Conservation (phyloP, 345 rosid species). For the Sonneratia caseolaris region DNA sequence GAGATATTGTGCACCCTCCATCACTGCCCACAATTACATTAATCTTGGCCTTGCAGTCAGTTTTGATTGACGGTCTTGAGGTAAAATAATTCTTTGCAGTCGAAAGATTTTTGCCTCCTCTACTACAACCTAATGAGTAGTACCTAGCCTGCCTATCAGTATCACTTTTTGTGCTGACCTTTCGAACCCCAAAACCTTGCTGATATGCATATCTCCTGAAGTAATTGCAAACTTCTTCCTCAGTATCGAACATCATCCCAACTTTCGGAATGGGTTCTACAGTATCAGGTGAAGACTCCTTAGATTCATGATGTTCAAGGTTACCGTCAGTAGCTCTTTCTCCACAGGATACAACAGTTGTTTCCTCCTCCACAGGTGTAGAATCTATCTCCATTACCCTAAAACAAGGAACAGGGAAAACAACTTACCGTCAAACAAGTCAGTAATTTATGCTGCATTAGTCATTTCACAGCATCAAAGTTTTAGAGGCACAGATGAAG, state of each 20-base stretch:
- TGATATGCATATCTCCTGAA: slow-evolving; percentile 6
- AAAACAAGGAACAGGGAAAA: not conserved
- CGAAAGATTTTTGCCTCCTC: slow-evolving; percentile 4
- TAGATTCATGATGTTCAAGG: not conserved
- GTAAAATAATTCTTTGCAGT: slow-evolving; percentile 1
- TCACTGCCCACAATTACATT: slow-evolving; percentile 10
- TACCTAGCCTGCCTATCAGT: slow-evolving; percentile 10
- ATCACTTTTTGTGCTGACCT: slow-evolving; percentile 12
- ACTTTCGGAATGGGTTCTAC: slow-evolving; percentile 4
- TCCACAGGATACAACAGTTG: not conserved
- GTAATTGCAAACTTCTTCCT: slow-evolving; percentile 12
- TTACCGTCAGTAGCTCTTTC: not conserved
- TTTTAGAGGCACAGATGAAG: not conserved
- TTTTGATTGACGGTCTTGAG: slow-evolving; percentile 6
- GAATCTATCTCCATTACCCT: slow-evolving; percentile 6
- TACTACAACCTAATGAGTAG: slow-evolving; percentile 11
- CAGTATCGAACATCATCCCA: slow-evolving; percentile 13
- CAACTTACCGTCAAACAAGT: not conserved
- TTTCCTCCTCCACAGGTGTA: not conserved
- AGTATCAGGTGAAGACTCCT: not conserved
- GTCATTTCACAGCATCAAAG: not conserved
- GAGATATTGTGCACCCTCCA: slow-evolving; percentile 4
- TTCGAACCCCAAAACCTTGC: slow-evolving; percentile 14
- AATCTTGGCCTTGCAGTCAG: slow-evolving; percentile 12
- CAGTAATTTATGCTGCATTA: not conserved